A percentile compares a stretch with the other conserved stretches of the same genome.
These are phyloP conservation scores for Calocera viscosa DNA, from an alignment of 768 basidiomycete species.

Conservation along the genomic window DNA sequence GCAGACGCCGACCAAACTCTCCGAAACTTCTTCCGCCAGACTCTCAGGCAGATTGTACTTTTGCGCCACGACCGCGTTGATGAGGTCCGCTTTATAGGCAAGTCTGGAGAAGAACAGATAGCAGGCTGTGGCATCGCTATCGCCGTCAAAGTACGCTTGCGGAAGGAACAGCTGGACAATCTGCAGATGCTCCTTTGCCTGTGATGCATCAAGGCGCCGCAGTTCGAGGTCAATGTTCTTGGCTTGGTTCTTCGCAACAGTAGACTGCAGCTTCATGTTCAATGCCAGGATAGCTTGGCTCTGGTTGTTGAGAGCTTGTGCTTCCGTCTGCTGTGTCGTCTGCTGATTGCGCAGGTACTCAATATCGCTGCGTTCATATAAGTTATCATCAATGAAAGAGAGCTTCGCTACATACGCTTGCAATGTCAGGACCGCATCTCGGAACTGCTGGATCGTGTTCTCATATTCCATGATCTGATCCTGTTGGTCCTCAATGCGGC, in stretches of 20 bases:
- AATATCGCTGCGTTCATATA: constrained; percentile 51
- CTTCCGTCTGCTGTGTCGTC: constrained; percentile 70
- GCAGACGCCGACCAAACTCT: constrained; percentile 83
- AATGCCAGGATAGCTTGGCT: constrained; percentile 88
- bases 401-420: constrained; percentile 46
- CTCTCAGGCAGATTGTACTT: constrained; percentile 75
- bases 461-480: constrained; percentile 78
- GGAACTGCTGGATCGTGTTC: constrained; percentile 77
- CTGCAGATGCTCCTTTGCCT: constrained; percentile 61
- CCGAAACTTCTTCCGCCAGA: constrained; percentile 68
- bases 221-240: constrained; percentile 83
- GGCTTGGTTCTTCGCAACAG: constrained; percentile 81
- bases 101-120: constrained; percentile 89
- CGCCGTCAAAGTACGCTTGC: constrained; percentile 76
- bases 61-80: constrained; percentile 70
- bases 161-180: constrained; percentile 92
- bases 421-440: constrained; percentile 74
- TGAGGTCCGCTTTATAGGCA: constrained; percentile 72
- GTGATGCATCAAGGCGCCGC: constrained; percentile 68
- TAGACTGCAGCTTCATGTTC: constrained; percentile 86
- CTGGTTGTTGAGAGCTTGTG: constrained; percentile 70
- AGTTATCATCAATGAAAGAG: constrained; percentile 4
- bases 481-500: constrained; percentile 56
- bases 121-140: constrained; percentile 76
- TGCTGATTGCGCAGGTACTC: constrained; percentile 73